Evolutionary conservation across 2,329 filamentous ascomycete species (phyloP).

Genomic region (Sphaerulina populicola): DNA sequence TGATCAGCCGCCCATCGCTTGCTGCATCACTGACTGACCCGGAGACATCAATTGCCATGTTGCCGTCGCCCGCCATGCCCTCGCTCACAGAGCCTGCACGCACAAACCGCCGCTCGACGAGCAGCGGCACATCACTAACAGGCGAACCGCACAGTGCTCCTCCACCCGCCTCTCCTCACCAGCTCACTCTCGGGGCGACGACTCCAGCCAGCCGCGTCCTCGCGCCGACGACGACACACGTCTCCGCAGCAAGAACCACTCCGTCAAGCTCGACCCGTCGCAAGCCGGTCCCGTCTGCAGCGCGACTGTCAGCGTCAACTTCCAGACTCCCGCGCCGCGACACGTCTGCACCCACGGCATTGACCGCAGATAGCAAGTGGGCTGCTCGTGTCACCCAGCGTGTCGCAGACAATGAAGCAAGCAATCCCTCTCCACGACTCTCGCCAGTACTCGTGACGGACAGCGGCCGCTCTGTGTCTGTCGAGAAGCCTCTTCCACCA

Average conservation of each 20-base stretch:
- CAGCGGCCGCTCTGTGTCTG: background rate
- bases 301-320: background rate
- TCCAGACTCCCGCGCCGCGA: constrained; percentile 1
- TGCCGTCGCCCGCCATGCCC: background rate
- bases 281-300: background rate
- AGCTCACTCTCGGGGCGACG: background rate
- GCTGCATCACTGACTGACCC: background rate
- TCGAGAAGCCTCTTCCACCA: constrained; percentile 36
- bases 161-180: background rate
- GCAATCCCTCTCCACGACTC: background rate
- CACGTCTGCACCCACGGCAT: background rate
- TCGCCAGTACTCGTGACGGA: background rate
- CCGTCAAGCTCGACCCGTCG: constrained; percentile 4
- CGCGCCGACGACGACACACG: constrained; percentile 23
- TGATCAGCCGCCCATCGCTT: background rate
- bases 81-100: background rate
- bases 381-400: constrained; percentile 1
- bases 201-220: constrained; percentile 8
- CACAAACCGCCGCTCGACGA: background rate
- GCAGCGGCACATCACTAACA: constrained; percentile 3
- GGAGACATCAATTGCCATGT: background rate
- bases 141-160: background rate
- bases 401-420: background rate
- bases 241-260: constrained; percentile 23
- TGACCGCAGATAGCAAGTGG: background rate